These are phyloP conservation scores for Phtheirospermum japonicum DNA, from an alignment of 257 asterid genomes.

Conservation along the genomic window DNA sequence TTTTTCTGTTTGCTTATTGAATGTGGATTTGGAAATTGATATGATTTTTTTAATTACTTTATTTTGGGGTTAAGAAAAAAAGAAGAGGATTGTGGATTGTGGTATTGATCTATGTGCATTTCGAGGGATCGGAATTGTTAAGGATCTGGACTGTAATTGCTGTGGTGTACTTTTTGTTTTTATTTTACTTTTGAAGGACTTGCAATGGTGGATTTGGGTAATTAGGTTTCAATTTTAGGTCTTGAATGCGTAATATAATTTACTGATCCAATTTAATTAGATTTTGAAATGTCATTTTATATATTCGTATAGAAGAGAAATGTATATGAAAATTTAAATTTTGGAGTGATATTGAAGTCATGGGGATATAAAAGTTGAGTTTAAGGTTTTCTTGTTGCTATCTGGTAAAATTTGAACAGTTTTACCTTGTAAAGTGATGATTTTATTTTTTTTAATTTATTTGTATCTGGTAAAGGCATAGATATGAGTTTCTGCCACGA, in stretches of 20 bases:
- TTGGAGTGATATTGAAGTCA: background rate
- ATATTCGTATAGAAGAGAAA: background rate
- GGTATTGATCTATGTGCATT: background rate
- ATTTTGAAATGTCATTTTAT: background rate
- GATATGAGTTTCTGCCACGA: too few relatives aligned
- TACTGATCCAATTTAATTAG: background rate
- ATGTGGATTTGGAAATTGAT: background rate
- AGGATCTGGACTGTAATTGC: constrained; percentile 10
- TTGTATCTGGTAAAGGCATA: too few relatives aligned
- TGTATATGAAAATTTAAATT: background rate
- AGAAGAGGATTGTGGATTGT: background rate
- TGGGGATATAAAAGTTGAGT: background rate
- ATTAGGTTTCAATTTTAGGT: background rate
- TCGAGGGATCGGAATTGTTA: background rate
- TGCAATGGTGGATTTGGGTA: background rate
- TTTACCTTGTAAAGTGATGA: too few relatives aligned
- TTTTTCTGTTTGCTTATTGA: background rate
- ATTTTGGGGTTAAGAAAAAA: background rate
- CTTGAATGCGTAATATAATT: background rate
- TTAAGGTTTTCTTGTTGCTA: background rate
- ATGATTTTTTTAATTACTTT: background rate
- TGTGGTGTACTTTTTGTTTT: background rate
- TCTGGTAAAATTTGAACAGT: background rate
- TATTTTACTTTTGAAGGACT: background rate
- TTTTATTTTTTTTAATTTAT: too few relatives aligned